Conservation (phyloP, 2,329 filamentous ascomycete species). For the Colletotrichum navitas region DNA sequence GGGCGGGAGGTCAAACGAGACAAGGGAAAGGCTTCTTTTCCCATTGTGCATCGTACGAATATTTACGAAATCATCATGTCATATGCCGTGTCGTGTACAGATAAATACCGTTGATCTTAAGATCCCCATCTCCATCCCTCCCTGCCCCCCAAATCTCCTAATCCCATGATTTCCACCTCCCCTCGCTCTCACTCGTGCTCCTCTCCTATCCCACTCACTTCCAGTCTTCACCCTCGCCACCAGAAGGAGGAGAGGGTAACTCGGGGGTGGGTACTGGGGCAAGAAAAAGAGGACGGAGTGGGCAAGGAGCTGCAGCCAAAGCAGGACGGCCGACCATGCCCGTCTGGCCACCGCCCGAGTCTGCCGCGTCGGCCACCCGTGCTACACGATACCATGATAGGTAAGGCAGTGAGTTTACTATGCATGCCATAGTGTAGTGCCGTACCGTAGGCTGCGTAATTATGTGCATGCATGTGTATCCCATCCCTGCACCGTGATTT, state of each 20-base stretch:
- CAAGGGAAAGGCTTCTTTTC: not conserved
- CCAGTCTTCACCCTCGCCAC: not conserved
- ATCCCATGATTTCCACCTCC: not conserved
- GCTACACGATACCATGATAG: not conserved
- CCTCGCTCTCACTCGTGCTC: not conserved
- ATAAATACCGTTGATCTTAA: too few species aligned
- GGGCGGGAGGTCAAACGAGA: not conserved
- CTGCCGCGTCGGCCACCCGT: not conserved
- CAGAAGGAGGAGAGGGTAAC: not conserved
- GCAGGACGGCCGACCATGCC: not conserved
- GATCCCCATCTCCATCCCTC: too few species aligned
- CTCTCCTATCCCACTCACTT: not conserved
- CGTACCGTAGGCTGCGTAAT: too few species aligned
- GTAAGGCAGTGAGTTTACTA: too few species aligned
- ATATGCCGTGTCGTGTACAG: too few species aligned
- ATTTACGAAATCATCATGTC: too few species aligned
- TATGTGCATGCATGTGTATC: too few species aligned
- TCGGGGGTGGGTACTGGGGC: not conserved
- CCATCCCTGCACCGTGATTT: too few species aligned
- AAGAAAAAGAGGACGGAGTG: not conserved
- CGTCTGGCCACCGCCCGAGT: not conserved
- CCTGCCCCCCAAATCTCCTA: not conserved
- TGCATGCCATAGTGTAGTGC: too few species aligned
- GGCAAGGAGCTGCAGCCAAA: not conserved
- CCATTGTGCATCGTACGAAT: not conserved